These are phyloP conservation scores for Phaffia australis DNA, from an alignment of 768 basidiomycete species.

Conservation along the genomic window DNA sequence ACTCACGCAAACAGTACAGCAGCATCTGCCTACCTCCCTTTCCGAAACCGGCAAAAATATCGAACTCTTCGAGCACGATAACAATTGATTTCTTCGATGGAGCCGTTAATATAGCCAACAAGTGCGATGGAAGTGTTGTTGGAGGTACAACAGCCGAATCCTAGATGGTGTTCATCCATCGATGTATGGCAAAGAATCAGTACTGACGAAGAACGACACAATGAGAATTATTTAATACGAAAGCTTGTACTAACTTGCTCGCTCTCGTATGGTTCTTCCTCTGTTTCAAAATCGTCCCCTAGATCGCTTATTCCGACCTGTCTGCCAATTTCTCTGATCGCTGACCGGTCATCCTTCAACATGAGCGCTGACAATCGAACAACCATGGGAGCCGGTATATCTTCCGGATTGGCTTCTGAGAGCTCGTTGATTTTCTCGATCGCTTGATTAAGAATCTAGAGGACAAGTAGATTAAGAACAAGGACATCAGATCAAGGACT, in stretches of 20 bases:
- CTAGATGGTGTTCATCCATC: not conserved
- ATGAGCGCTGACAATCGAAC: conserved; percentile 65
- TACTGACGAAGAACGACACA: not conserved
- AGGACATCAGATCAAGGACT: not conserved
- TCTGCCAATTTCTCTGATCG: conserved; percentile 81
- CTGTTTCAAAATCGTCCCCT: conserved; percentile 25
- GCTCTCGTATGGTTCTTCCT: not conserved
- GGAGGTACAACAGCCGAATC: conserved; percentile 22
- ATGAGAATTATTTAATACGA: not conserved
- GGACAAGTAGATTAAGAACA: not conserved
- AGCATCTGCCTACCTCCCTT: conserved; percentile 80
- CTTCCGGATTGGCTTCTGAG: conserved; percentile 16
- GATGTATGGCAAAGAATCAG: not conserved
- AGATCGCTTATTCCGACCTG: conserved; percentile 51
- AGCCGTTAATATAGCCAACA: conserved; percentile 36
- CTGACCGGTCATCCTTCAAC: conserved; percentile 73
- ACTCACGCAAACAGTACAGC: conserved; percentile 68
- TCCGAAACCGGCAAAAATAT: conserved; percentile 63
- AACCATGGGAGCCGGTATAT: conserved; percentile 30
- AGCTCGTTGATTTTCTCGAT: conserved; percentile 4
- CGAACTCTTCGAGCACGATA: conserved; percentile 81
- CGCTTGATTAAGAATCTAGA: conserved; percentile 26
- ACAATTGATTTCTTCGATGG: conserved; percentile 53
- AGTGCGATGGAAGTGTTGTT: conserved; percentile 54
- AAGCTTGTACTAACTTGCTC: conserved; percentile 30